phyloP scores from a whole-genome alignment of 805 yeast species.

The Teunomyces barrocoloradensis region DNA sequence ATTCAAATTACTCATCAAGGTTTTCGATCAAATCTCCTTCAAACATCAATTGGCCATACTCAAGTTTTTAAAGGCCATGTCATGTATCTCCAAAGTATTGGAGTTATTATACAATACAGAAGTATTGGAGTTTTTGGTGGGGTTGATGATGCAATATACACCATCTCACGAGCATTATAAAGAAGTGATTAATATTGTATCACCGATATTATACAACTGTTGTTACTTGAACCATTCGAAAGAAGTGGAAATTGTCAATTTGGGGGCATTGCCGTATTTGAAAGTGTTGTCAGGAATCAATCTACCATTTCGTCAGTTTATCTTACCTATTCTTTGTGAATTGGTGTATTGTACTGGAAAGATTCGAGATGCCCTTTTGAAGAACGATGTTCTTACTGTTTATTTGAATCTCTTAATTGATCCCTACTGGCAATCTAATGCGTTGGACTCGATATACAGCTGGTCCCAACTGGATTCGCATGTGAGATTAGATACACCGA shows the following conservation, averaged over 20 bases:
- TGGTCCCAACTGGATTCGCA: conserved; percentile 34
- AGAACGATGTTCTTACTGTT: conserved; percentile 35
- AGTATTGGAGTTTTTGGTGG: conserved; percentile 43
- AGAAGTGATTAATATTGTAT: conserved; percentile 42
- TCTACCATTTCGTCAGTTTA: conserved; percentile 49
- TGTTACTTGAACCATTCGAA: conserved; percentile 46
- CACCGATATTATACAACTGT: conserved; percentile 51
- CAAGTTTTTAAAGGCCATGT: conserved; percentile 44
- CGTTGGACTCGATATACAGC: conserved; percentile 47
- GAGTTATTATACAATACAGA: conserved; percentile 36
- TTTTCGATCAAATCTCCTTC: conserved; percentile 29
- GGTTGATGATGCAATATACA: conserved; percentile 23
- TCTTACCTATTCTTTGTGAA: conserved; percentile 52
- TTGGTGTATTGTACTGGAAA: conserved; percentile 44
- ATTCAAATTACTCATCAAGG: conserved; percentile 41
- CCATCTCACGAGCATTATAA: conserved; percentile 30
- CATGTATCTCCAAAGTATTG: conserved; percentile 33
- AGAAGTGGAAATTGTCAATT: conserved; percentile 44
- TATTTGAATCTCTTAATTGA: conserved; percentile 44
- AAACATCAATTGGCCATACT: conserved; percentile 38
- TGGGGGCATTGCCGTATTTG: conserved; percentile 48
- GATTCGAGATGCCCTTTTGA: conserved; percentile 37
- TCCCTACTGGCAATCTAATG: conserved; percentile 57
- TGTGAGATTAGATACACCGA: conserved; percentile 21
- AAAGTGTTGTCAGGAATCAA: conserved; percentile 38